Evolutionary conservation across 192 early-diverging fungal genomes (phyloP), one percentile per base, ranked within the genome.

Genomic region (Coemansia sp.): DNA sequence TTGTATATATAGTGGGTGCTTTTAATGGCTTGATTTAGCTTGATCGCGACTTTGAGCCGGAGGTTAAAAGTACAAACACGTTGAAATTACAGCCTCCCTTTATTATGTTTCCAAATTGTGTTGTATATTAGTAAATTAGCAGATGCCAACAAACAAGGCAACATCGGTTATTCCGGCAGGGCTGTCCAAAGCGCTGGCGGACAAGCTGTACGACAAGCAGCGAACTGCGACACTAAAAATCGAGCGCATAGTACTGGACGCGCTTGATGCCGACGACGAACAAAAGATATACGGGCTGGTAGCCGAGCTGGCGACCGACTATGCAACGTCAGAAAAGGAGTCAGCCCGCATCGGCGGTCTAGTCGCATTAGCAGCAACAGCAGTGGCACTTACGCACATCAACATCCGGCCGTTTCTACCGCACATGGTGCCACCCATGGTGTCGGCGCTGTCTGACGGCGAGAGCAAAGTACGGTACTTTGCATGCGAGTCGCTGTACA

Each of bases 401-500:
- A 76, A 82, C 17, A 86, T 92, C 22, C 70, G 85, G 5, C 69
- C 70, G 15, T 88, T 91, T 55, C 70, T 97, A 10, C 85, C 86
- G 38, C 84, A 82, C 14, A 93, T 99, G 61, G 88, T 98, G 3
- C 94, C 94, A 15, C 98, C 98, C 2, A 94, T 98, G 17, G 87
- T 99, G 3, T 85, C 94, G 25, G 97, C 95, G 61, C 91, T 98
- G 60, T 74, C 83, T 4, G 94, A 99, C 70, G 93, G 89, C 57
- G 98, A 99, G 72, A 87, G 88, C 25, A 84, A 92, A 12, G 95
- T 98, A 47, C 86, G 96, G 27, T 99, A 98, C 84, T 99, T 97
- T 87, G 96, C 98, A 2, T 98, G 94, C 65, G 98, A 99, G 77
- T 89, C 88, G 59, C 90, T 98, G 87, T 99, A 99, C 67, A 99